Base-by-base conservation (phyloP, 495 filamentous ascomycete species). In the Hypoxylon lienhwacheense region DNA sequence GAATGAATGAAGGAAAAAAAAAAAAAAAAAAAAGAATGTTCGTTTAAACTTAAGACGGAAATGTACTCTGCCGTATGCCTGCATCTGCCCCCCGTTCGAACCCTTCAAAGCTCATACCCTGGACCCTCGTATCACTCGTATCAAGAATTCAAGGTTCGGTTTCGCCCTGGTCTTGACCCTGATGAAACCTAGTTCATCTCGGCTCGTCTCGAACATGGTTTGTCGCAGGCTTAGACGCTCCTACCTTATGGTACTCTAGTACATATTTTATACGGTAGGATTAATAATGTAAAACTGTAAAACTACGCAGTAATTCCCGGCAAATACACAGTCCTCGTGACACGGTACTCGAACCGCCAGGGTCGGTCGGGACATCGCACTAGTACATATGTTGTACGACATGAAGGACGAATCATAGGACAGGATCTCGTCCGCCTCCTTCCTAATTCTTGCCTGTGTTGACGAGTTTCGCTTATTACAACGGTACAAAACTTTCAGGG, bases 121-220 rank as follows among this genome's bases (percentile, higher is more conserved):
- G 16, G 21, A 19, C 29, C 20, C 16, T 31, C 39, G 15, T 49
- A 26, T 8, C 24, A 26, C 24, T n/a, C 24, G 4, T 26, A 8
- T 4, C 8, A 26, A 36, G 5, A 17, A 17, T 36, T 19, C 15
- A 17, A 8, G 4, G 33, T 21, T 7, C 47, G 37, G 53, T 43
- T 39, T 39, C 33, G 56, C 35, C 26, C 46, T 21, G 44, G 24
- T 40, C 26, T 50, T 21, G 44, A 29, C 48, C 42, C 33, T 53
- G 42, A 31, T 54, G 49, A 49, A 54, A 60, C 50, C 17, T 53
- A 39, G 21, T 48, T 60, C 56, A 60, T 50, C 39, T 54, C 56
- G 37, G 50, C 31, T 31, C 37, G 22, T 46, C 39, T 48, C 33
- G 4, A 39, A 60, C 56, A 10, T 2, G 16, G 21, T 5, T 8